Base-by-base conservation (phyloP, 2,329 filamentous ascomycete species). In the Talaromyces sp. region DNA sequence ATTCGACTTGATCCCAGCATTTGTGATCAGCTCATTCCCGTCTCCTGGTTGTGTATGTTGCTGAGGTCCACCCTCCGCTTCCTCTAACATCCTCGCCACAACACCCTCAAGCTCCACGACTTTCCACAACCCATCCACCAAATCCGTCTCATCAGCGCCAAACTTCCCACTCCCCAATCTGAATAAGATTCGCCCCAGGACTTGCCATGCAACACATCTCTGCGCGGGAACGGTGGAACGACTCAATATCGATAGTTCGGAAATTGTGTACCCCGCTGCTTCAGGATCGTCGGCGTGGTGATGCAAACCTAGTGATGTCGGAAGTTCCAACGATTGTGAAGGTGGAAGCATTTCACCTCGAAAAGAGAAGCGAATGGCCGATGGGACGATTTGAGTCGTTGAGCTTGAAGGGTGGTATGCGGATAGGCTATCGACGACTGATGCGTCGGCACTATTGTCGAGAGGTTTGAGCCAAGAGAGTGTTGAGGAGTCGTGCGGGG, bases 281-380 rank as follows among this genome's bases (percentile, higher is more conserved):
- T 96, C 92, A 16, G 95, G 95, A 1, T 94, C 93, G 65, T 93
- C 88, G 68, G 90, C 93, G 76, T 99, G 95, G 76, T 99, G 94
- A 76, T 99, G 95, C 14, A 99, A 84, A 0, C 95, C 95, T 66
- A 89, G 86, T 13, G 87, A 88, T 0, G 87, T 87, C 5, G 94
- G 91, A 31, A 98, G 88, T 1, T 85, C 82, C 63, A 93, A 84
- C 31, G 92, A 88, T 39, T 87, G 85, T 58, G 87, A 84, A 0
- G 95, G 95, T 0, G 94, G 87, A 13, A 99, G 83, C 2, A 99
- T 83, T 0, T 85, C 84, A 67, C 94, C 95, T 60, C 84, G 85
- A 75, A 99, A 96, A 75, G 93, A 90, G 82, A 98, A 99, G 64
- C 95, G 90, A 60, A 99, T 84, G 39, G 90, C 87, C 0, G 90